Base-by-base conservation (phyloP, 2,329 filamentous ascomycete genomes). In the Cercospora berteroae region DNA sequence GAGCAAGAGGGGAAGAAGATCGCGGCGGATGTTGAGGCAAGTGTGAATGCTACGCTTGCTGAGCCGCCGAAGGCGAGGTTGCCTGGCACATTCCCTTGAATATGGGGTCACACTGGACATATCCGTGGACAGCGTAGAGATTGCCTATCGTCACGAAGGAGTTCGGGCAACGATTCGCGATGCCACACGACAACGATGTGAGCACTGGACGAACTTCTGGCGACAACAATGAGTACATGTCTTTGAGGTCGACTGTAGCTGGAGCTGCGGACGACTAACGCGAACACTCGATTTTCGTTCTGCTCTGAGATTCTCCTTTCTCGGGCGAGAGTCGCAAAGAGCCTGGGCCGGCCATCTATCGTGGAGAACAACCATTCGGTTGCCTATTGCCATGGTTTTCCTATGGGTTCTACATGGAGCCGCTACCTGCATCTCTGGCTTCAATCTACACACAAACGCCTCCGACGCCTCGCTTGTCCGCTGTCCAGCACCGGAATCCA, bases 31-130 rank as follows among this genome's bases (percentile, higher is more conserved):
- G 77, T 82, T 42, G 81, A 81, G 67, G 77, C 73, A 68, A 78
- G 75, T 67, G 82, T 83, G 10, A 79, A 81, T 61, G 76, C 72
- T 27, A 79, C 74, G 10, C 70, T 83, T 69, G 74, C 76, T 60
- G 78, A 77, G 71, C 81, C 81, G 8, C 74, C 75, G 12, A 79
- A 75, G 64, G 82, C 77, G 33, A 73, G 79, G 63, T 67, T 83
- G 63, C 75, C 80, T 44, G 76, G 75, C 50, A 23, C 62, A 20
- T 23, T 48, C 55, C 70, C 71, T 16, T 72, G 50, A 55, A 23
- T 20, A 5, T 4, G n/a, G 9, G n/a, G 10, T 23, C 18, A 20
- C 4, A 50, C 4, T 2, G 10, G 13, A 10, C 31, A 39, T 13
- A 16, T 39, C 16, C 10, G 2, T 39, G 7, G 36, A 39, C 36